Evolutionary conservation across 805 yeast species (phyloP), one percentile per base, ranked within the genome.

Genomic region (Cyberlindnera samutprakarnensis): DNA sequence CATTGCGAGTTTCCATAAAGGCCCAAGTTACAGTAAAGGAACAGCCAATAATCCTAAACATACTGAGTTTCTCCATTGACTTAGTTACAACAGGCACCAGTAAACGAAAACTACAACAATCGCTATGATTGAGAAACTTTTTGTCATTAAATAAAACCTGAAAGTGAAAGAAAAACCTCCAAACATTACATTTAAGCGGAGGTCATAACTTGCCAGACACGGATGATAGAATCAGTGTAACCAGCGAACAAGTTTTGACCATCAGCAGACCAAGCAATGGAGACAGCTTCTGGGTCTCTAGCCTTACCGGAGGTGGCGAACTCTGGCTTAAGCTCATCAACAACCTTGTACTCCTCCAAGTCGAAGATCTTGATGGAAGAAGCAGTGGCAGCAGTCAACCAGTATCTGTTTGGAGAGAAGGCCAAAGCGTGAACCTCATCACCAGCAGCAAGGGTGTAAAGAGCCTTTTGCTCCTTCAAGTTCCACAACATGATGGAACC

Each of bases 181-280:
- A n/a, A n/a, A 7, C 13, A 32, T 26, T 26, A 16, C 27, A 41
- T 30, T 44, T 49, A 49, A 41, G 47, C 43, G 38, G 47, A 42
- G 72, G 94, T 85, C 97, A 92, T 92, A 59, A 92, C 96, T 81
- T 92, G 97, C 98, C 98, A 92, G 70, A 92, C 99, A 76, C 99
- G 90, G 78, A 92, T 90, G 66, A 83, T 78, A 78, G 85, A 85
- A 73, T 92, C 99, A 62, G 96, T 88, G 96, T 92, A 92, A 78
- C 99, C 99, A 59, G 97, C 95, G 67, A 86, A 92, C 71, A 92
- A 78, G 82, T 82, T 86, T 78, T 90, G 97, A 68, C 98, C 98
- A 60, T 92, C 98, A 69, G 95, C 90, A 59, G 97, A 88, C 99
- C 99, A 92, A 67, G 96, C 86, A 66, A 92, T 78, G 52, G 97